A percentile compares a stretch with the other conserved stretches of the same genome.
These are phyloP conservation scores for Chrysanthemum seticuspe DNA, from an alignment of 129 eudicot species.

Conservation along the genomic window DNA sequence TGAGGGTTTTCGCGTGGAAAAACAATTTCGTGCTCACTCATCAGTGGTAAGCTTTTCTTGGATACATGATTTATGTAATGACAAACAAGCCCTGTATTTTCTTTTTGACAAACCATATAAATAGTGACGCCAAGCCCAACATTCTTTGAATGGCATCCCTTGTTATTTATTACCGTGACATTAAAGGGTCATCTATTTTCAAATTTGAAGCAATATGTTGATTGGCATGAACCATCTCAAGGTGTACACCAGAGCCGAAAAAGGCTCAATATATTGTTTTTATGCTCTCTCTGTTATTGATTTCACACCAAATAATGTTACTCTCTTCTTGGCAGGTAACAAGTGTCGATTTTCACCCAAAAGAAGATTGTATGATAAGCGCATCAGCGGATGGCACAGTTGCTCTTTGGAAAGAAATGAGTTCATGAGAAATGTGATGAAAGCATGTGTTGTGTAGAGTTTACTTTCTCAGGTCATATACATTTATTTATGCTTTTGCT, in stretches of 20 bases:
- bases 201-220: not conserved
- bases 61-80: not conserved
- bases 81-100: not conserved
- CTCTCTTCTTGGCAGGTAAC: slow-evolving; percentile 63
- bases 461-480: too few species aligned
- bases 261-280: not conserved
- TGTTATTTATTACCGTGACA: not conserved
- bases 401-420: slow-evolving; percentile 77
- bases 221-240: too few species aligned
- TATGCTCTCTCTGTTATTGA: not conserved
- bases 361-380: slow-evolving; percentile 78
- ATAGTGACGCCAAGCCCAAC: too few species aligned
- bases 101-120: too few species aligned
- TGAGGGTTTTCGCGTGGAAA: slow-evolving; percentile 69
- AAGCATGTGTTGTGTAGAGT: too few species aligned
- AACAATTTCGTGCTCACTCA: slow-evolving; percentile 86
- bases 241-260: too few species aligned
- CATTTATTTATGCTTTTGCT: too few species aligned
- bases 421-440: not conserved
- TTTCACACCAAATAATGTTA: not conserved
- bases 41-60: slow-evolving; percentile 64
- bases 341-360: slow-evolving; percentile 92
- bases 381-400: slow-evolving; percentile 93
- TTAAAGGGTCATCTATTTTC: not conserved
- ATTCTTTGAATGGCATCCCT: not conserved